Evolutionary conservation across 176 grass and related monocot genomes (phyloP), one percentile per base, ranked within the genome.

Genomic region (Triticum dicoccoides): DNA sequence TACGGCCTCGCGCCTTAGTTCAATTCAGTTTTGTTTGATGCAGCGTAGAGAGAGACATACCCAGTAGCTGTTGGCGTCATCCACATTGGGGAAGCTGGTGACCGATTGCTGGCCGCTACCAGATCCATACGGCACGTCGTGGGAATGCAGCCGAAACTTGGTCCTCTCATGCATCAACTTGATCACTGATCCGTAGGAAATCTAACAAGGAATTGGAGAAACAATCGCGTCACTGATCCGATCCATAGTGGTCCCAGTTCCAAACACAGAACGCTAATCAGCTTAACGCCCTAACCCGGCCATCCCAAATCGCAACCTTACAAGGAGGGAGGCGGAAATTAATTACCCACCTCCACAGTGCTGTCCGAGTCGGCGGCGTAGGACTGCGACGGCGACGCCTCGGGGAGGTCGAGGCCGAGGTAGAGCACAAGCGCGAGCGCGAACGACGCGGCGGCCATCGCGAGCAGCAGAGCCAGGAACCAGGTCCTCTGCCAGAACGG

Each of bases 81-180:
- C 90, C 3, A 94, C 90, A 63, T 92, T 90, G 41, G 91, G 90
- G 63, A 94, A 97, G 45, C 95, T 86, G 12, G 95, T 94, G 52
- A 97, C 92, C 11, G 90, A 97, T 52, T 97, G 95, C 85, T 97
- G 92, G 35, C 92, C 91, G 68, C 92, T 97, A 25, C 95, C 91
- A 30, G 89, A 95, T 76, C 95, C 95, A 68, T 95, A 97, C 0
- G 92, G 91, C 82, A 97, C 92, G 35, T 97, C 92, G 61, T 97
- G 95, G 18, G 92, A 95, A 83, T 97, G 92, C 73, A 97, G 47
- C 79, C 92, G 85, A 62, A 93, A 95, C 66, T 91, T 91, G 29
- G 85, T 93, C 78, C 41, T 91, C 68, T 95, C 92, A 29, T 93
- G 92, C 85, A 91, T 93, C 85, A 97, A 70, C 61, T 97, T 97